phyloP scores from a whole-genome alignment of 1,284 basidiomycete species.

The Malassezia dermatis region DNA sequence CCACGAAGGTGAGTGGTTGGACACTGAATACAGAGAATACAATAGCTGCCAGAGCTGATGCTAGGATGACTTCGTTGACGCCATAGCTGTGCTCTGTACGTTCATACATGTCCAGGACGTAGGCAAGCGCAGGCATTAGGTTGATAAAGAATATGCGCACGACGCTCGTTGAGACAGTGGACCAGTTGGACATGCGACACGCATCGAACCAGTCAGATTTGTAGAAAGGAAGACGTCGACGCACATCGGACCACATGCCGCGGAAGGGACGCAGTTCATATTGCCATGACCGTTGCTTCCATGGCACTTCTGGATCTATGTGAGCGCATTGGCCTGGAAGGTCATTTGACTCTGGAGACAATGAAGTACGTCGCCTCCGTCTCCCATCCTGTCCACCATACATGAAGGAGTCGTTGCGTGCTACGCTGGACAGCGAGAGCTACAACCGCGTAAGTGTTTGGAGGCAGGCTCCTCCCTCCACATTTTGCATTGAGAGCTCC shows the following conservation, averaged over 20 bases:
- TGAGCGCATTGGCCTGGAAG: neutral
- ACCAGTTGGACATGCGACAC: slow-evolving; percentile 28
- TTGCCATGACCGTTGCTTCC: slow-evolving; percentile 37
- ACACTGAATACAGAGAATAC: slow-evolving; percentile 81
- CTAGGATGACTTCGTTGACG: slow-evolving; percentile 64
- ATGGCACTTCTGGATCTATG: slow-evolving; percentile 24
- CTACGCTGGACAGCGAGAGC: neutral
- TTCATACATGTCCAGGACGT: slow-evolving; percentile 83
- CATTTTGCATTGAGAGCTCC: neutral
- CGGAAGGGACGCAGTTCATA: slow-evolving; percentile 52
- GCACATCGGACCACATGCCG: slow-evolving; percentile 71
- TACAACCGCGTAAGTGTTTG: neutral
- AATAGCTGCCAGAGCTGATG: slow-evolving; percentile 64
- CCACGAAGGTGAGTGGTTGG: slow-evolving; percentile 84
- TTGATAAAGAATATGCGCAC: slow-evolving; percentile 46
- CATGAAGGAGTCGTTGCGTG: neutral
- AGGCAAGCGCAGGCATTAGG: slow-evolving; percentile 79
- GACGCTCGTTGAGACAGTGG: slow-evolving; percentile 27
- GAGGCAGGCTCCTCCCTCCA: neutral
- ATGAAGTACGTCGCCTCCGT: neutral
- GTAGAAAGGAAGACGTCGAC: slow-evolving; percentile 64
- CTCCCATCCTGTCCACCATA: neutral
- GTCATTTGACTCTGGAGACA: neutral
- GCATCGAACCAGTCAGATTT: slow-evolving; percentile 35
- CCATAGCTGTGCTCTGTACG: slow-evolving; percentile 75